Evolutionary conservation across 2,329 filamentous ascomycete genomes (phyloP).

Genomic region (Neocatenulostroma microsporum): DNA sequence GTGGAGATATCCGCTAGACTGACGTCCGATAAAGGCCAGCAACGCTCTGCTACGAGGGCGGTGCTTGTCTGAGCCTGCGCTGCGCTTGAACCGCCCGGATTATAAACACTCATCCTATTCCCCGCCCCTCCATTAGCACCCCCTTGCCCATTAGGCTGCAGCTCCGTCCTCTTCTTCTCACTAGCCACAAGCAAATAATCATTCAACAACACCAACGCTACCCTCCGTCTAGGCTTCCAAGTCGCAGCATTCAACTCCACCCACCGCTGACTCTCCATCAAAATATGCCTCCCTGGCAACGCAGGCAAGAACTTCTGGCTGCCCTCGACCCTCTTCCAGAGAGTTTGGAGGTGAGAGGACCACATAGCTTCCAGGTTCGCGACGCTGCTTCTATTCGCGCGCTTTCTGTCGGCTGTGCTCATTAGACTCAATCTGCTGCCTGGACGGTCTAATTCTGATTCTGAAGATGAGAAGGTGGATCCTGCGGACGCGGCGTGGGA

Average conservation of each 20-base stretch:
- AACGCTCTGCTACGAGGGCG: slow-evolving; percentile 86
- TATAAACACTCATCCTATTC: too few relatives aligned
- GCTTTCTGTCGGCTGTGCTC: slow-evolving; percentile 37
- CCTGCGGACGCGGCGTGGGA: slow-evolving; percentile 40
- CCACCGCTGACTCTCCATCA: slow-evolving; percentile 89
- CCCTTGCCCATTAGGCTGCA: slow-evolving; percentile 3
- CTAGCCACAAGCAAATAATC: slow-evolving; percentile 89
- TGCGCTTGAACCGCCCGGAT: too few relatives aligned
- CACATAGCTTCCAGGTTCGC: slow-evolving; percentile 63
- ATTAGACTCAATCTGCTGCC: slow-evolving; percentile 23
- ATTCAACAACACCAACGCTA: slow-evolving; percentile 88
- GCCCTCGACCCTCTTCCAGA: slow-evolving; percentile 97
- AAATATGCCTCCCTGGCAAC: slow-evolving; percentile 80
- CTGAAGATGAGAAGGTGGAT: slow-evolving; percentile 20
- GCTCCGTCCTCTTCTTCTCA: slow-evolving; percentile 61
- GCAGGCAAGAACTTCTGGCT: slow-evolving; percentile 96
- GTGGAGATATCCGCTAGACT: slow-evolving; percentile 80
- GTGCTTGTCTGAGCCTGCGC: slow-evolving; percentile 27
- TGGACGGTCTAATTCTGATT: slow-evolving; percentile 13
- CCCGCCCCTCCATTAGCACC: too few relatives aligned
- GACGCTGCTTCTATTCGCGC: slow-evolving; percentile 84
- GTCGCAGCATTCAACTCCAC: slow-evolving; percentile 95
- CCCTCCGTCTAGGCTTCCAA: slow-evolving; percentile 82
- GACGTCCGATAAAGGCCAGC: slow-evolving; percentile 88
- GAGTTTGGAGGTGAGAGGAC: slow-evolving; percentile 61